Base-by-base conservation (phyloP, 371 early-diverging fungal genomes). In the Mortierella sp. region DNA sequence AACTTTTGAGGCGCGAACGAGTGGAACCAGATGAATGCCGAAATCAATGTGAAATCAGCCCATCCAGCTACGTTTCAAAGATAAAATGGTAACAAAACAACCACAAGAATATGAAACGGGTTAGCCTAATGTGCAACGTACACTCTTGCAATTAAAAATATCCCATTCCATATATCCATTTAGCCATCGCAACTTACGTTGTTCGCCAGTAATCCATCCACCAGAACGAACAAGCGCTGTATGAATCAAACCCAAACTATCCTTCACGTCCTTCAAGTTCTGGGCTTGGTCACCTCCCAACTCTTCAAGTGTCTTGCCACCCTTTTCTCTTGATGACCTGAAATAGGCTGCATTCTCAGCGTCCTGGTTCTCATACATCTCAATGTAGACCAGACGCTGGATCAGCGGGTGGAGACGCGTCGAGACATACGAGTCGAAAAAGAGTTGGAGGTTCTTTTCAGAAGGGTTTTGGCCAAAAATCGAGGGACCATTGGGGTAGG, bases 1-100 rank as follows among this genome's bases (percentile, higher is more conserved):
- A 82, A 82, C 42, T 75, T 74, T 48, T 78, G 58, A 28, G 78
- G 82, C 34, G 82, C 42, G 28, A 78, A 78, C 9, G 78, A 70
- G 65, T 72, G 70, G 82, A 78, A 75, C 82, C 78, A 81, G 38
- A 77, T 58, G 50, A 77, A 73, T n/a, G 77, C 76, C 11, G 77
- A 57, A n/a, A 76, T 65, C 38, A 81, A 42, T 19, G 63, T 71
- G 34, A 81, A 77, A 73, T 81, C 76, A 4, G 77, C 81, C 77
- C 81, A 81, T 31, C 77, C 77, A 28, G 77, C 81, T 81, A 42
- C 19, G 9, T 6, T 26, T 57, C 14, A 26, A 28, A 38, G 48
- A 7, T 45, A 55, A n/a, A 10, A 7, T 7, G 31, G 28, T 1
- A 48, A 47, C 16, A n/a, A n/a, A n/a, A 65, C 14, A 54, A 65